Evolutionary conservation across 2,329 filamentous ascomycete genomes (phyloP).

Genomic region (Xylariaceae sp.): DNA sequence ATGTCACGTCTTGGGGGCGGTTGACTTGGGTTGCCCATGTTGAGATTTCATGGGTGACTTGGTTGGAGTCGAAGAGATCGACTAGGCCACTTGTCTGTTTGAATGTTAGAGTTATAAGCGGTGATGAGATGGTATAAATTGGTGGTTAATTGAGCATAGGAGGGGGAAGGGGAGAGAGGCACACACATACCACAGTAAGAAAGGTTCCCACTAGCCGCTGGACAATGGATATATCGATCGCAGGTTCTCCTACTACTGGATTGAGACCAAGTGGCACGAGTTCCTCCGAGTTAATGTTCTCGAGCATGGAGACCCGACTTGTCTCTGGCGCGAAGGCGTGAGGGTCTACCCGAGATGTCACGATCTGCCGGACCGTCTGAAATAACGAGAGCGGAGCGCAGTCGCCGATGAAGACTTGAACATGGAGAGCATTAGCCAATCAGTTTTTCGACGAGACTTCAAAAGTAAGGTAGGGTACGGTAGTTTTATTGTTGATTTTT

Average conservation of each 20-base stretch:
- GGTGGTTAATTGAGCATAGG: no score
- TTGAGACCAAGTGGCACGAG: conserved; percentile 17
- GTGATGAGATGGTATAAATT: no score
- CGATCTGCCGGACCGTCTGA: conserved; percentile 60
- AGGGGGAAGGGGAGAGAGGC: background rate
- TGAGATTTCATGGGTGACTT: conserved; percentile 49
- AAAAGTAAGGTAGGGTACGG: no score
- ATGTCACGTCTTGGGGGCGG: conserved; percentile 46
- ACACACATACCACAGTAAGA: conserved; percentile 36
- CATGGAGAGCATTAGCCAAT: background rate
- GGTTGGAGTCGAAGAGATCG: conserved; percentile 54
- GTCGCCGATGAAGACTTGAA: conserved; percentile 59
- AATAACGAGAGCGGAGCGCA: conserved; percentile 64
- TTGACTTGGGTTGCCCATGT: conserved; percentile 49
- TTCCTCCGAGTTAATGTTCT: conserved; percentile 49
- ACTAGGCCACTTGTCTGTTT: conserved; percentile 52
- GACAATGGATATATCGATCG: conserved; percentile 27
- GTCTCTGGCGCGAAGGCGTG: conserved; percentile 59
- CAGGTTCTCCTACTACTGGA: conserved; percentile 34
- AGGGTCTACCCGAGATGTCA: conserved; percentile 55
- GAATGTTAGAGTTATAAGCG: conserved; percentile 8
- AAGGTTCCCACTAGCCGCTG: conserved; percentile 33
- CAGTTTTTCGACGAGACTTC: no score
- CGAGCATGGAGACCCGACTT: conserved; percentile 57
- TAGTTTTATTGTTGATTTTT: background rate